Evolutionary conservation across 1,284 basidiomycete genomes (phyloP).

Genomic region (Leucoagaricus sp.): DNA sequence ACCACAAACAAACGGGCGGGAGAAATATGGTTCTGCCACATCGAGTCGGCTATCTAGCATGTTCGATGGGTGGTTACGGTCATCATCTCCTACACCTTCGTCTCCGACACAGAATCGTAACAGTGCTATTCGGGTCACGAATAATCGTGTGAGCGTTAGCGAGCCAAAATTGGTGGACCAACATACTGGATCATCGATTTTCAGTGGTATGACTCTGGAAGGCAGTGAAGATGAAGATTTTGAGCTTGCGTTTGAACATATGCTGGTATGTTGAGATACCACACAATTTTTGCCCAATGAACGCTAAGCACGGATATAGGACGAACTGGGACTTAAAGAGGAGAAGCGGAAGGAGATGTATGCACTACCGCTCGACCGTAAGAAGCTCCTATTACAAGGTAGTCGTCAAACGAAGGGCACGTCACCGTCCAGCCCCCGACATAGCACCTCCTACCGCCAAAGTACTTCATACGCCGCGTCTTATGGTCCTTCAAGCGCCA

Average conservation of each 20-base stretch:
- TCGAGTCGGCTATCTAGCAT: slow-evolving; percentile 65
- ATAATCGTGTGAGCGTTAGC: slow-evolving; percentile 63
- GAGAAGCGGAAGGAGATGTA: slow-evolving; percentile 69
- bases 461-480: slow-evolving; percentile 46
- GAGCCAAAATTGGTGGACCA: slow-evolving; percentile 60
- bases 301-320: slow-evolving; percentile 31
- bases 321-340: slow-evolving; percentile 75
- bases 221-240: slow-evolving; percentile 34
- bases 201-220: slow-evolving; percentile 22
- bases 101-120: slow-evolving; percentile 32
- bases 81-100: slow-evolving; percentile 37
- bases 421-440: slow-evolving; percentile 26
- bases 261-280: slow-evolving; percentile 58
- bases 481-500: slow-evolving; percentile 61
- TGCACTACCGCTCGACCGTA: slow-evolving; percentile 63
- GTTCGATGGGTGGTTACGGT: slow-evolving; percentile 60
- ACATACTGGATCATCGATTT: slow-evolving; percentile 8
- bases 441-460: slow-evolving; percentile 24
- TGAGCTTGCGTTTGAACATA: slow-evolving; percentile 47
- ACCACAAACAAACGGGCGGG: slow-evolving; percentile 19
- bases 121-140: slow-evolving; percentile 32
- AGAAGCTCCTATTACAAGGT: slow-evolving; percentile 68
- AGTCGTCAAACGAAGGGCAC: slow-evolving; percentile 40
- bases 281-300: neutral
- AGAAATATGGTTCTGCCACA: slow-evolving; percentile 35